These are phyloP conservation scores for Hanseniaspora mollemarum DNA, from an alignment of 805 yeast species.

Conservation along the genomic window DNA sequence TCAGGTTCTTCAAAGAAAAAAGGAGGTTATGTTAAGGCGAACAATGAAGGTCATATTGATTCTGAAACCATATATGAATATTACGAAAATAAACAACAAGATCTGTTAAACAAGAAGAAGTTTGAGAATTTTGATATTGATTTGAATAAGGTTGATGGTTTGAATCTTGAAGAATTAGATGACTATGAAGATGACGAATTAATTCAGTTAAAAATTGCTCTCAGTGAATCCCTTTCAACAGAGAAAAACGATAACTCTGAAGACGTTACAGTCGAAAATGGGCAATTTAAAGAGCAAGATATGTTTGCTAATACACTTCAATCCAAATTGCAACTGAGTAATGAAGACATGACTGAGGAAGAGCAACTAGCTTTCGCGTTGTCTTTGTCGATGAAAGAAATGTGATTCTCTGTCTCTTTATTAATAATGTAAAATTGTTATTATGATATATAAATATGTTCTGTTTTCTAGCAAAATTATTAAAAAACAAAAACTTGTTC, in stretches of 20 bases:
- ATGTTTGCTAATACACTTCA: constrained; percentile 5
- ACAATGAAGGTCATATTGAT: background rate
- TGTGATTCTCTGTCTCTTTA: constrained; percentile 10
- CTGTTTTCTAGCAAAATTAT: background rate
- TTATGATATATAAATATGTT: no score
- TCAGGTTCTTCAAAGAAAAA: constrained; percentile 1
- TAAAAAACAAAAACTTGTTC: constrained; percentile 51
- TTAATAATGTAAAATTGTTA: no score
- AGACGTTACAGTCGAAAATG: background rate
- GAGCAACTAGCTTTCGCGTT: constrained; percentile 26
- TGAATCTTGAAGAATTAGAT: constrained; percentile 1
- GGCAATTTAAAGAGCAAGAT: background rate
- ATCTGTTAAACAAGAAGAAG: constrained; percentile 21
- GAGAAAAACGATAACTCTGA: constrained; percentile 12
- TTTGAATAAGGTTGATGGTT: constrained; percentile 1
- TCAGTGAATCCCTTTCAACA: constrained; percentile 25
- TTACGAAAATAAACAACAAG: constrained; percentile 17
- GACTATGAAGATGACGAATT: constrained; percentile 25
- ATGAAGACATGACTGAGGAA: constrained; percentile 11
- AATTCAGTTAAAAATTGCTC: constrained; percentile 27
- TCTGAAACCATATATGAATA: constrained; percentile 18
- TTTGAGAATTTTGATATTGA: constrained; percentile 24
- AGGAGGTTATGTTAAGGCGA: background rate
- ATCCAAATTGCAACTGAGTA: background rate
- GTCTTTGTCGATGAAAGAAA: constrained; percentile 28